A percentile compares a stretch with the other conserved stretches of the same genome.
Evolutionary conservation across 352 stramenopile genomes (phyloP).

Genomic region (Saprolegnia diclina): DNA sequence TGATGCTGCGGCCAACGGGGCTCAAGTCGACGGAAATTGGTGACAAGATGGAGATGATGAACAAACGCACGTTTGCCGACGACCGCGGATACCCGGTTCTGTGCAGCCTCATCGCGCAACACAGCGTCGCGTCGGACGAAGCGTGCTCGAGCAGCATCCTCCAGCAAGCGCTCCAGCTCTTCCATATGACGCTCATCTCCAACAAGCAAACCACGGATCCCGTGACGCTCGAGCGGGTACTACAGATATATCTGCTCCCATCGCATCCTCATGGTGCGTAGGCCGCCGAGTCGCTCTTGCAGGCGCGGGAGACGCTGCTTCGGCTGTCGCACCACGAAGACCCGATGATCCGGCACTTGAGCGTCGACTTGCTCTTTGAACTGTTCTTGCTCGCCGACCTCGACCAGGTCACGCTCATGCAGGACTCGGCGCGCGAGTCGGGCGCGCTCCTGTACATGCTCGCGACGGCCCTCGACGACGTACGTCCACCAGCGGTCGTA

Average conservation of each 20-base stretch:
- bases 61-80: constrained; percentile 70
- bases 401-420: constrained; percentile 67
- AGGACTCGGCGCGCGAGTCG: constrained; percentile 72
- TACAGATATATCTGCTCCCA: neutral
- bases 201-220: constrained; percentile 47
- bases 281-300: constrained; percentile 57
- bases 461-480: constrained; percentile 36
- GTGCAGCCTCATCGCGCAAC: constrained; percentile 57
- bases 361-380: constrained; percentile 67
- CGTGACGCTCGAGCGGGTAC: constrained; percentile 44
- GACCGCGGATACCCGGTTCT: constrained; percentile 64
- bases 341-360: constrained; percentile 41
- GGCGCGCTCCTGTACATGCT: constrained; percentile 69
- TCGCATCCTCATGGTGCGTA: neutral
- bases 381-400: constrained; percentile 67
- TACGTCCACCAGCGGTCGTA: neutral
- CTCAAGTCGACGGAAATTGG: constrained; percentile 50
- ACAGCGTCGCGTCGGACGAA: constrained; percentile 32
- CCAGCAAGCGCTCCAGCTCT: constrained; percentile 47
- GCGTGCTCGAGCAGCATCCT: constrained; percentile 36
- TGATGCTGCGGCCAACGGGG: constrained; percentile 51
- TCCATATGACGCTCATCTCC: constrained; percentile 55
- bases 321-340: constrained; percentile 56
- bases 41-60: constrained; percentile 68
- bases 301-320: constrained; percentile 58